phyloP scores from a whole-genome alignment of 2,329 filamentous ascomycete species.

The Fusarium virguliforme region DNA sequence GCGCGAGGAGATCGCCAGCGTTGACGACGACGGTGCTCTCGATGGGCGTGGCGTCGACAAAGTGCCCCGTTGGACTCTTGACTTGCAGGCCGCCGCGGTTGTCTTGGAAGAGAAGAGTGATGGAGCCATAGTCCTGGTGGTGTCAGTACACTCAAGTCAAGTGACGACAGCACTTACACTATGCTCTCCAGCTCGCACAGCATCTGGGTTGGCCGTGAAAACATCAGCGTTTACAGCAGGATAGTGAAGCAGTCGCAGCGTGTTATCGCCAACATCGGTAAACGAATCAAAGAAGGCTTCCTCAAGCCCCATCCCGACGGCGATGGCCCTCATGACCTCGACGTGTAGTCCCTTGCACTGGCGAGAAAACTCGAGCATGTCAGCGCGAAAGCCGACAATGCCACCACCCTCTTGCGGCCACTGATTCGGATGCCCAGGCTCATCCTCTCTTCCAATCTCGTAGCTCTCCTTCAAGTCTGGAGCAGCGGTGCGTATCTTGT shows the following conservation, averaged over 20 bases:
- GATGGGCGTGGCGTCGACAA: conserved; percentile 88
- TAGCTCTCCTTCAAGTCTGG: conserved; percentile 78
- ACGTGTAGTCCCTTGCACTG: conserved; percentile 82
- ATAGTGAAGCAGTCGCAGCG: conserved; percentile 82
- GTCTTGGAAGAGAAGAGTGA: conserved; percentile 76
- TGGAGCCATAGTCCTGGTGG: conserved; percentile 69
- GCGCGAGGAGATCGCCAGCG: conserved; percentile 86
- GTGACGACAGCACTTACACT: conserved; percentile 59
- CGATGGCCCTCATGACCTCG: conserved; percentile 87
- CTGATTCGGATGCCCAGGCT: conserved; percentile 77
- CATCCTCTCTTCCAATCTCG: conserved; percentile 75
- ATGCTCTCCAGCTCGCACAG: conserved; percentile 85
- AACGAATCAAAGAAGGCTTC: conserved; percentile 83
- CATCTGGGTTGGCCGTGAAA: conserved; percentile 76
- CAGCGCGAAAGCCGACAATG: conserved; percentile 72
- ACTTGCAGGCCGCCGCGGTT: conserved; percentile 70
- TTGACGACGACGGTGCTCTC: conserved; percentile 88
- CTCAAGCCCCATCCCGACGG: conserved; percentile 82
- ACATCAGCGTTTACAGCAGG: conserved; percentile 76
- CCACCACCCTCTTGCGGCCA: conserved; percentile 73
- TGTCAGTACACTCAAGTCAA: not conserved
- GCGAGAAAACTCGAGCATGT: conserved; percentile 83
- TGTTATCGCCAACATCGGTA: conserved; percentile 80
- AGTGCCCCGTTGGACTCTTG: conserved; percentile 80
- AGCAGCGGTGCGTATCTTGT: conserved; percentile 69